Base-by-base conservation (phyloP, 805 yeast species). In the Isabelozyma rhagii region DNA sequence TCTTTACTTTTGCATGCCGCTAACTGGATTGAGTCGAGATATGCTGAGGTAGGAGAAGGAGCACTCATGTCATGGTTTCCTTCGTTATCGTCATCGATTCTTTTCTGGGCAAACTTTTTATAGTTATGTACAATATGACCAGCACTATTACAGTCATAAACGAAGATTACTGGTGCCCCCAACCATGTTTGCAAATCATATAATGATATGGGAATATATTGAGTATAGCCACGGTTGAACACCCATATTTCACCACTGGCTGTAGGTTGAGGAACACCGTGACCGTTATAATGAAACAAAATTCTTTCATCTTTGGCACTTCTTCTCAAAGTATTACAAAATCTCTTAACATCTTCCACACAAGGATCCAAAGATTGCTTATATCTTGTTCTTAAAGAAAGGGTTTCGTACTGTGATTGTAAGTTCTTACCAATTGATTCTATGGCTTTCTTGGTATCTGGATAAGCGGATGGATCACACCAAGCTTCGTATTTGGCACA, bases 171-270 rank as follows among this genome's bases (percentile, higher is more conserved):
- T 0, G 99, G 99, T 1, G 97, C 97, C 8, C 99, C 99, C 9
- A 94, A 73, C 99, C 99, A 94, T 4, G 96, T 85, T 61, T 94
- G 99, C 44, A 94, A 73, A 61, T 94, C 99, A 66, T 89, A 91
- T n/a, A 94, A 70, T 8, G 97, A 89, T 1, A 94, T 94, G 0
- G 99, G 99, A 51, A 94, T 94, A 65, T 94, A 94, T 69, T 94
- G 99, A 1, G 99, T 94, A 65, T 92, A 94, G 1, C 97, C 97
- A 56, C 97, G 76, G 67, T 94, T 94, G 72, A 94, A 94, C 9
- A 94, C 98, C 99, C 99, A 94, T 27, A 94, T 89, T 63, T 94
- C 99, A 21, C 99, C 99, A 43, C 92, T 83, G 36, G 90, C 84
- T 0, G 99, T 94, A 0, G 99, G 98, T 59, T 90, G 90, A 0